phyloP scores from a whole-genome alignment of 352 stramenopile genomes.

The Pythium utonaiense region DNA sequence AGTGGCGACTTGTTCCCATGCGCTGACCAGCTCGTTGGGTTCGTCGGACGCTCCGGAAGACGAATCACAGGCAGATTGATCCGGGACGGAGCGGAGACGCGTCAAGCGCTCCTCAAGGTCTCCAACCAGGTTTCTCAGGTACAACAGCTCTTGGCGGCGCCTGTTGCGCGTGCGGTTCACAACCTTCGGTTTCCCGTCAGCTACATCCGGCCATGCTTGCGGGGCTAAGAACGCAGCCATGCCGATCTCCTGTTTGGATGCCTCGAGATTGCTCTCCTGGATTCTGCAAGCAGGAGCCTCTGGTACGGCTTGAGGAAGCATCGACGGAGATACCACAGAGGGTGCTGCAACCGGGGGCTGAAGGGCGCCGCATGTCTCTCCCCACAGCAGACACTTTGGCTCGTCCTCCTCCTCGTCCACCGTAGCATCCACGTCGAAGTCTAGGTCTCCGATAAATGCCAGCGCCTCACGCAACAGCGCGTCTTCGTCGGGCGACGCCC shows the following conservation, averaged over 20 bases:
- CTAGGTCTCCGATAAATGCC: conserved; percentile 19
- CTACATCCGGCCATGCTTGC: neutral
- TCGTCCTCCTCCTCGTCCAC: neutral
- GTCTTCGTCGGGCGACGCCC: neutral
- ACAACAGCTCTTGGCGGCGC: conserved; percentile 13
- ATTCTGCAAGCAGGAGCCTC: too few species aligned
- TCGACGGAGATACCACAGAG: too few species aligned
- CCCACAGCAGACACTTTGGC: neutral
- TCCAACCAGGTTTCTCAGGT: conserved; percentile 4
- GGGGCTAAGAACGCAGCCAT: neutral
- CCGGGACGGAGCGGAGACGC: neutral
- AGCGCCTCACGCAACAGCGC: conserved; percentile 16
- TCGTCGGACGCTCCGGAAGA: neutral
- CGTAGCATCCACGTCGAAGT: neutral
- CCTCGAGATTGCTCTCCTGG: too few species aligned
- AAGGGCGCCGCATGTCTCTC: neutral
- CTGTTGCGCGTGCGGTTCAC: neutral
- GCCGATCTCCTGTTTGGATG: neutral
- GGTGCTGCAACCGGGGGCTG: neutral
- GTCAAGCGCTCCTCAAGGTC: conserved; percentile 4
- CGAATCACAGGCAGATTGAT: neutral
- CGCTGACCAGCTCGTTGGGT: neutral
- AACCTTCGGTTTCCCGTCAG: too few species aligned
- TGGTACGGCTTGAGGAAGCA: too few species aligned
- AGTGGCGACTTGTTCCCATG: conserved; percentile 13